Evolutionary conservation across 139 green algal species (phyloP).

Genomic region (Chlorella ohadii): DNA sequence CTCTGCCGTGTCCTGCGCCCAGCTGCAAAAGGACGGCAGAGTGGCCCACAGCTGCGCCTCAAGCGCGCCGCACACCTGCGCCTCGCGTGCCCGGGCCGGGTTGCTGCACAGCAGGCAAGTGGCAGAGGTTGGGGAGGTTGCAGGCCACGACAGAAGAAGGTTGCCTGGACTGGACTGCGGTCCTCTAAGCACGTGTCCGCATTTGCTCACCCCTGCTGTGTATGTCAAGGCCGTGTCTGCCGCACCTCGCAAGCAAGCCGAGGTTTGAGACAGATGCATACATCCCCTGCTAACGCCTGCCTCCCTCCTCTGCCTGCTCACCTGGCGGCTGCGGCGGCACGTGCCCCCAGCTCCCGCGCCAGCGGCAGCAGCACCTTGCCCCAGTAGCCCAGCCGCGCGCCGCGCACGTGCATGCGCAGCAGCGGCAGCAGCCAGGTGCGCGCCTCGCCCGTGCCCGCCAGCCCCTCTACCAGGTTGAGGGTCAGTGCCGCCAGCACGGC

Average conservation of each 20-base stretch:
- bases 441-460: slow-evolving; percentile 60
- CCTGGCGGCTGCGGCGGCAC: slow-evolving; percentile 38
- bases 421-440: slow-evolving; percentile 94
- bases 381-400: slow-evolving; percentile 73
- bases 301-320: too few species aligned
- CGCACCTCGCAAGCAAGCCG: too few species aligned
- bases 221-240: too few species aligned
- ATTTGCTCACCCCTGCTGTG: too few species aligned
- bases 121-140: not conserved
- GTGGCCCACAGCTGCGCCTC: slow-evolving; percentile 84
- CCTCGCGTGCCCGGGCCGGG: slow-evolving; percentile 42
- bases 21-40: slow-evolving; percentile 84
- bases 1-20: slow-evolving; percentile 68
- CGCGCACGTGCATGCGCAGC: slow-evolving; percentile 72
- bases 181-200: too few species aligned
- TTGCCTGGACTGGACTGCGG: too few species aligned
- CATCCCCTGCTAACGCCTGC: too few species aligned
- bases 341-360: slow-evolving; percentile 59
- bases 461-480: slow-evolving; percentile 68
- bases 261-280: too few species aligned
- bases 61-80: slow-evolving; percentile 60
- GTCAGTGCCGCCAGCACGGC: slow-evolving; percentile 76
- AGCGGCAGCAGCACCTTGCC: slow-evolving; percentile 73
- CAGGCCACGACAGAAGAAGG: not conserved
- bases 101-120: not conserved